Percentiles rank a stretch among this genome's conserved stretches.
phyloP scores from a whole-genome alignment of 2,329 filamentous ascomycete species.

The Colletotrichum euphorbiae region DNA sequence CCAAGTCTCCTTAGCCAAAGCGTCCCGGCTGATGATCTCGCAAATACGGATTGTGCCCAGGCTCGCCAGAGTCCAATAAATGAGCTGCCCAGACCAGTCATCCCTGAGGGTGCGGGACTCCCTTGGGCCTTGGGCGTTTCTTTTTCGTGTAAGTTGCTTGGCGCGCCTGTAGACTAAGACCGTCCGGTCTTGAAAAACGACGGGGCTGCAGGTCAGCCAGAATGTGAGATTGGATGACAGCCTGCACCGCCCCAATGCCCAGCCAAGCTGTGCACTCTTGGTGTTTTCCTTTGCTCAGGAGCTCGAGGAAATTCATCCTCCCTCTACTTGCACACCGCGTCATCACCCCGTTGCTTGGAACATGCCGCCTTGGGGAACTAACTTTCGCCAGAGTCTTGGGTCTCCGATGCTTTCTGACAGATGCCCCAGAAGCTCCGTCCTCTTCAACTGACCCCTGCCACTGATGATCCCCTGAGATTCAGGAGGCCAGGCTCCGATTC shows the following conservation, averaged over 20 bases:
- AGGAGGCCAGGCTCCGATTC: background rate
- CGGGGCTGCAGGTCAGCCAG: background rate
- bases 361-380: background rate
- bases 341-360: constrained; percentile 29
- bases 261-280: constrained; percentile 27
- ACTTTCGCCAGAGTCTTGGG: constrained; percentile 3
- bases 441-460: background rate
- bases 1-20: constrained; percentile 17
- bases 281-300: constrained; percentile 5
- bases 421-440: background rate
- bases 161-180: constrained; percentile 12
- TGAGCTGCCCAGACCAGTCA: constrained; percentile 30
- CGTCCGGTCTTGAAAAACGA: constrained; percentile 4
- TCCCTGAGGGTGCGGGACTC: constrained; percentile 24
- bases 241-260: constrained; percentile 38
- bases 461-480: background rate
- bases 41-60: constrained; percentile 25
- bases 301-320: background rate
- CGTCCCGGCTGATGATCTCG: constrained; percentile 29
- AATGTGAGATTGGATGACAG: constrained; percentile 35
- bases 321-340: constrained; percentile 14
- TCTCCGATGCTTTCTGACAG: background rate
- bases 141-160: constrained; percentile 31
- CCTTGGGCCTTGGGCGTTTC: constrained; percentile 8
- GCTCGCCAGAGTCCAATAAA: constrained; percentile 32